phyloP scores from a whole-genome alignment of 2,329 filamentous ascomycete species.

The Cadophora sp. region DNA sequence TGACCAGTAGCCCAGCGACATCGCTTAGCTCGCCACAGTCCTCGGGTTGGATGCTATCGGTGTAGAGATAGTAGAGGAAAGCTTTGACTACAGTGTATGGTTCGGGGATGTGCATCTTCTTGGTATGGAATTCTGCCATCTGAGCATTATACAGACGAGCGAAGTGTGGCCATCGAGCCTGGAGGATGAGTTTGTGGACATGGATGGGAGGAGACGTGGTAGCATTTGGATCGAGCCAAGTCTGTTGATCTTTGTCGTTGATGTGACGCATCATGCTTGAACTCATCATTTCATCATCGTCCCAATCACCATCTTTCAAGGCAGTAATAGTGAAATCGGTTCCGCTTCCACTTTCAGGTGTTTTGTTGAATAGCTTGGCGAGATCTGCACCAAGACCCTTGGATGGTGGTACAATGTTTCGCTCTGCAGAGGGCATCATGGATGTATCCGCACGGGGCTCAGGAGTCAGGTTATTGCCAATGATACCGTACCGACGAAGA shows the following conservation, averaged over 20 bases:
- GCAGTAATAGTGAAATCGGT: conserved; percentile 93
- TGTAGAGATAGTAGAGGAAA: conserved; percentile 96
- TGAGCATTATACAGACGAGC: conserved; percentile 88
- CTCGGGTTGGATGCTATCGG: conserved; percentile 78
- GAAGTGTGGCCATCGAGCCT: conserved; percentile 97
- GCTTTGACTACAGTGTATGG: conserved; percentile 93
- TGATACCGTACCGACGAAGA: conserved; percentile 85
- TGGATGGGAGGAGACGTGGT: conserved; percentile 84
- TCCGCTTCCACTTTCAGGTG: conserved; percentile 83
- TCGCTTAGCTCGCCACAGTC: conserved; percentile 74
- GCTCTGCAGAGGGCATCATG: conserved; percentile 53
- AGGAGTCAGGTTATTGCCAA: conserved; percentile 76
- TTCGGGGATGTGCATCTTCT: conserved; percentile 97
- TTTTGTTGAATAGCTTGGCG: conserved; percentile 83
- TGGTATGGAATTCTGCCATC: conserved; percentile 97
- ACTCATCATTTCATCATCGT: conserved; percentile 65
- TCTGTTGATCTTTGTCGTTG: conserved; percentile 48
- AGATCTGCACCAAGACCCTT: conserved; percentile 84
- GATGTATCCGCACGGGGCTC: conserved; percentile 58
- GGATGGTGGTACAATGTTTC: conserved; percentile 59
- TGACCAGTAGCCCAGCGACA: conserved; percentile 91
- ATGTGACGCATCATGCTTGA: conserved; percentile 54
- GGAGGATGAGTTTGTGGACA: conserved; percentile 92
- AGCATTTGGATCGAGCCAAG: conserved; percentile 66
- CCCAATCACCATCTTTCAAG: conserved; percentile 74